Percentiles rank a stretch among this genome's conserved stretches.
Conservation (phyloP, 2,329 filamentous ascomycete genomes). For the Zasmidium cellare region DNA sequence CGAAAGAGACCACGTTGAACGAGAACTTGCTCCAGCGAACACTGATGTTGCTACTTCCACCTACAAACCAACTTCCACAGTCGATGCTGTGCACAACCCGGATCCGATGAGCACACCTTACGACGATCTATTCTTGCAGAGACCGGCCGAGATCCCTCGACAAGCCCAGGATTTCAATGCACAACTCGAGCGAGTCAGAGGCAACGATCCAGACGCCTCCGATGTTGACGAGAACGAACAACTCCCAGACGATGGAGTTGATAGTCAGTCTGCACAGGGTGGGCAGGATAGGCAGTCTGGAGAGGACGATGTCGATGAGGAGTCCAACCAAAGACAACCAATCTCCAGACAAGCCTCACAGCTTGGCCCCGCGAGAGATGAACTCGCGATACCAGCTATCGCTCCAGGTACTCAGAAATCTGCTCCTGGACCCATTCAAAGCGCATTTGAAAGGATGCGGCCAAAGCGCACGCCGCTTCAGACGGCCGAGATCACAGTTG, state of each 20-base stretch:
- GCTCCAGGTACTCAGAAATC: slow-evolving; percentile 31
- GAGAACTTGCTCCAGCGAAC: too few species aligned
- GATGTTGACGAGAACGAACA: not conserved
- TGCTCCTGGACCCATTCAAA: slow-evolving; percentile 53
- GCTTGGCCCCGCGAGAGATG: slow-evolving; percentile 12
- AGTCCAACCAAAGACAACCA: not conserved
- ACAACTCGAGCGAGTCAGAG: slow-evolving; percentile 27
- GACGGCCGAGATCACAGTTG: slow-evolving; percentile 73
- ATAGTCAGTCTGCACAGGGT: too few species aligned
- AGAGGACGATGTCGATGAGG: not conserved
- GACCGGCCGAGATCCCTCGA: slow-evolving; percentile 22
- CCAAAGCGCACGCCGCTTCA: slow-evolving; percentile 63
- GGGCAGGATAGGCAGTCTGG: too few species aligned
- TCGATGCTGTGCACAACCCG: slow-evolving; percentile 22
- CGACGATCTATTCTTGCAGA: slow-evolving; percentile 30
- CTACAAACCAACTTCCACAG: not conserved
- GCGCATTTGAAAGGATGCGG: slow-evolving; percentile 65
- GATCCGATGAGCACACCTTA: slow-evolving; percentile 28
- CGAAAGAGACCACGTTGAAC: too few species aligned
- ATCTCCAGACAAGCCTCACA: not conserved
- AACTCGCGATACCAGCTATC: slow-evolving; percentile 31
- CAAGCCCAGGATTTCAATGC: slow-evolving; percentile 43
- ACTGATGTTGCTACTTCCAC: too few species aligned
- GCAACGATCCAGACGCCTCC: not conserved
- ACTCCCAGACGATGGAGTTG: not conserved